Conservation (phyloP, 306 rosid genomes). For the Gleditsia sinensis region DNA sequence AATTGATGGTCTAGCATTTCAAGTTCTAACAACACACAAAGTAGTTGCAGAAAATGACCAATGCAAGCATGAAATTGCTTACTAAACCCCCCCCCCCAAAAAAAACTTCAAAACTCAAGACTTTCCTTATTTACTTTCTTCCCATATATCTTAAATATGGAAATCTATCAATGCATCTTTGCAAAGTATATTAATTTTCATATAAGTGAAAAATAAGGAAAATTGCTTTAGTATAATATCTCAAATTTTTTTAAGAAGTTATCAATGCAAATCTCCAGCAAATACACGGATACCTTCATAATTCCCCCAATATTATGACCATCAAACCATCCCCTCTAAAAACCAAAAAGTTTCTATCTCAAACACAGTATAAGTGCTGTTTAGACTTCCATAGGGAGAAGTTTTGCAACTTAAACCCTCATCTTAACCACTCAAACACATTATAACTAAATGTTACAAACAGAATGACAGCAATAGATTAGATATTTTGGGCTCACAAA, state of each 20-base stretch:
- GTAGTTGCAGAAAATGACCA: no score
- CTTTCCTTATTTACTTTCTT: no score
- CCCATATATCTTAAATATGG: no score
- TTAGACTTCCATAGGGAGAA: slow-evolving; percentile 9
- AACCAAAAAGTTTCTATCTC: not conserved
- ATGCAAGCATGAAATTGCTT: no score
- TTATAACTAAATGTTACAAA: not conserved
- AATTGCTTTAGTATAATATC: no score
- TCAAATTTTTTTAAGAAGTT: slow-evolving; percentile 15
- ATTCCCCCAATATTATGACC: not conserved
- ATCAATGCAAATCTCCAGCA: not conserved
- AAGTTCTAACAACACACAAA: not conserved
- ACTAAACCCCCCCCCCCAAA: no score
- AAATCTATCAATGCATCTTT: slow-evolving; percentile 7
- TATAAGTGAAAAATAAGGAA: no score
- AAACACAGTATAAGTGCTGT: slow-evolving; percentile 4
- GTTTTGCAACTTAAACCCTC: slow-evolving; percentile 10
- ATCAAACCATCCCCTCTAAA: not conserved
- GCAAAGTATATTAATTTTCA: slow-evolving; percentile 5
- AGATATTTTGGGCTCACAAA: not conserved
- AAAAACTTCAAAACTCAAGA: no score
- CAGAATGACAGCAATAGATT: not conserved
- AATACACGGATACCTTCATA: not conserved
- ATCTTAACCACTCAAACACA: not conserved
- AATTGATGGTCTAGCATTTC: slow-evolving; percentile 4